Base-by-base conservation (phyloP, 2,329 filamentous ascomycete genomes). In the Fusarium lyarnte region DNA sequence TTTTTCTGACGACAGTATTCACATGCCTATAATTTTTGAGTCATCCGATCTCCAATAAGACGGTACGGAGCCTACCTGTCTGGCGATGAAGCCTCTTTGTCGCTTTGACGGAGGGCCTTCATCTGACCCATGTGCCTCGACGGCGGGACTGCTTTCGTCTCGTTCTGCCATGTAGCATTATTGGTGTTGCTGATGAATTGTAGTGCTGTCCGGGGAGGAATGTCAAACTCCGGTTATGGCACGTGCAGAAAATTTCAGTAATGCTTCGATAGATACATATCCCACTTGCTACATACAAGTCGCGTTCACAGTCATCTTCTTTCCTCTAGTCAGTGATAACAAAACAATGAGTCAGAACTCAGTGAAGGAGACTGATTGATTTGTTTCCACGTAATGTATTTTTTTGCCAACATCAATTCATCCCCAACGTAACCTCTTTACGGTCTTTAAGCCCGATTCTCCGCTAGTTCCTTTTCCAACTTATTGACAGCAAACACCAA, bases 1-100 rank as follows among this genome's bases (percentile, higher is more conserved):
- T 73, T 73, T 52, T 73, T 73, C 31, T 72, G 70, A 0, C 71
- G 71, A 11, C 71, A 73, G 11, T 73, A 72, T 58, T 73, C 71
- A 3, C 71, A 73, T n/a, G 71, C 71, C 71, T 73, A 25, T 14
- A 6, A 36, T 17, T 9, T 13, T 38, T 69, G 58, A 58, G 43
- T 64, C 51, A 55, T 23, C 17, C 29, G 8, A 31, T 31, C 23
- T 3, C 3, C 5, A 27, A 4, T 2, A 10, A 33, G 11, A 16
- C 9, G 7, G 29, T 31, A 36, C 8, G 9, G 7, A 1, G n/a
- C 11, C 5, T 43, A 71, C 70, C 54, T 73, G 70, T 68, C 70
- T 71, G 0, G 70, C 70, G 19, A 73, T 73, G 27, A 73, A 73
- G 1, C 70, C 70, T 13, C 70, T 52, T 10, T 73, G 70, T 11